Evolutionary conservation across 163 green algal genomes (phyloP).

Genomic region (Prototheca wickerhamii): DNA sequence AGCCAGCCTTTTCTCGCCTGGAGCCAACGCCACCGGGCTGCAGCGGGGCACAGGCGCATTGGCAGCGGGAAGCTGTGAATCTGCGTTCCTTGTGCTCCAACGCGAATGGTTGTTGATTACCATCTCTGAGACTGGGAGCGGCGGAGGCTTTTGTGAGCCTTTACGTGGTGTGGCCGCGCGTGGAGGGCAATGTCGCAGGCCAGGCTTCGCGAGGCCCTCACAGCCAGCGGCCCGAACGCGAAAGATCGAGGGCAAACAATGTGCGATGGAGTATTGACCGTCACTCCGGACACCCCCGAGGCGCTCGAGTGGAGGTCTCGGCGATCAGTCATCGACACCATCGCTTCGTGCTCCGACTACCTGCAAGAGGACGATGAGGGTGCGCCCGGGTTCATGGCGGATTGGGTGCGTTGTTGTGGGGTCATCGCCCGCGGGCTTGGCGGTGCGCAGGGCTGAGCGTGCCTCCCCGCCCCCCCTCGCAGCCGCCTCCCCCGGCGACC

Average conservation of each 20-base stretch:
- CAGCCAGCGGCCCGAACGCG: conserved; percentile 30
- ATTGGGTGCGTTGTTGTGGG: background rate
- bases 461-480: background rate
- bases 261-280: conserved; percentile 60
- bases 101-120: too few species aligned
- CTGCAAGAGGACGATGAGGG: conserved; percentile 67
- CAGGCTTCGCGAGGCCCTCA: conserved; percentile 46
- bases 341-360: conserved; percentile 55
- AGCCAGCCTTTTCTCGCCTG: too few species aligned
- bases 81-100: too few species aligned
- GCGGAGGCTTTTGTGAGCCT: too few species aligned
- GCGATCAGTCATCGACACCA: conserved; percentile 46
- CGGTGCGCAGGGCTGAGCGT: background rate
- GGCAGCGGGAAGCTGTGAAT: too few species aligned
- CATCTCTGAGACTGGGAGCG: too few species aligned
- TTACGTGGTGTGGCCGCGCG: too few species aligned
- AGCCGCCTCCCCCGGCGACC: conserved; percentile 11
- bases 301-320: conserved; percentile 48
- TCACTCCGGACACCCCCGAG: conserved; percentile 68
- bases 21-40: too few species aligned
- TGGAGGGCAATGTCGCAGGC: background rate
- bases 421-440: background rate
- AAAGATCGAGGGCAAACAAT: conserved; percentile 62
- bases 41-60: too few species aligned
- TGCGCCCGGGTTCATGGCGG: conserved; percentile 5